Evolutionary conservation across 192 early-diverging fungal species (phyloP).

Genomic region (Backusella psychrophila): DNA sequence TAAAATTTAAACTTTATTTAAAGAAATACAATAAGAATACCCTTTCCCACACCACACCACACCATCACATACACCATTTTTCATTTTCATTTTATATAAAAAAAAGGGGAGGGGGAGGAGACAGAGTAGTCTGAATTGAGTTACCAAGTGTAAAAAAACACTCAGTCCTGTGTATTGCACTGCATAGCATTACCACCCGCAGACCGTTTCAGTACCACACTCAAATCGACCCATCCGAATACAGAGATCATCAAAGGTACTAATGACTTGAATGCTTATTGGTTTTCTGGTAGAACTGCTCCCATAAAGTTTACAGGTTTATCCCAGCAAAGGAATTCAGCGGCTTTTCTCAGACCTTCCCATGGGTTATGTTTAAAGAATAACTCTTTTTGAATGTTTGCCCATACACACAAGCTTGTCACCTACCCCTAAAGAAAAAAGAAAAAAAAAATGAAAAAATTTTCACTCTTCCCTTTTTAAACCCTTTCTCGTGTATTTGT

Average conservation of each 20-base stretch:
- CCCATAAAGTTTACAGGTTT: conserved; percentile 22
- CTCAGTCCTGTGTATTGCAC: conserved; percentile 31
- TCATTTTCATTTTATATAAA: not conserved
- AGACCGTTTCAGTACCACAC: conserved; percentile 20
- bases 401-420: conserved; percentile 32
- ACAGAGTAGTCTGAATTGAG: conserved; percentile 39
- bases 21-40: too few species aligned
- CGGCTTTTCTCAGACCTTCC: conserved; percentile 38
- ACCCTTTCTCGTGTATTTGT: not conserved
- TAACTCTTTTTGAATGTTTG: conserved; percentile 32
- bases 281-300: conserved; percentile 16
- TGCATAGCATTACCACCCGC: conserved; percentile 31
- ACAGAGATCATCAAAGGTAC: conserved; percentile 17
- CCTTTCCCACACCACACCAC: not conserved
- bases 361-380: conserved; percentile 30
- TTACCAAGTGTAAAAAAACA: conserved; percentile 13
- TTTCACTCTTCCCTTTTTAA: not conserved
- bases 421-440: conserved; percentile 20
- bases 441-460: not conserved
- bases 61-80: not conserved
- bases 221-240: conserved; percentile 12
- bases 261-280: conserved; percentile 7
- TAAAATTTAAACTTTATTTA: too few species aligned
- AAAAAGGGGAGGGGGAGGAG: conserved; percentile 18
- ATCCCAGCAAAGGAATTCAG: conserved; percentile 25